Conservation (phyloP, 2,329 filamentous ascomycete genomes). For the Diaporthe citrichinensis region DNA sequence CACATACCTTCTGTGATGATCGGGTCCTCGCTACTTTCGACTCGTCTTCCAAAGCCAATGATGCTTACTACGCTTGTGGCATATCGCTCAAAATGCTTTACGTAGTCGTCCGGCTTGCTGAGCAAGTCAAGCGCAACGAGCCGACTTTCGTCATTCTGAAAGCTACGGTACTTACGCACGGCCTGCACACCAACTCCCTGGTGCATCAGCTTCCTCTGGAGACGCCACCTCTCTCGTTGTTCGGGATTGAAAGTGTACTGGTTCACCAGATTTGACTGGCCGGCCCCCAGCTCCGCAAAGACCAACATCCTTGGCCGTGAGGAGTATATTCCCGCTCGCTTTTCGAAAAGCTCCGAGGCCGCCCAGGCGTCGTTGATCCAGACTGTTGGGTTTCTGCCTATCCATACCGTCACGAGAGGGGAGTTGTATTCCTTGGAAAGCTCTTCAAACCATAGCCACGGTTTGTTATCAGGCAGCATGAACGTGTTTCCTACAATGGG, state of each 20-base stretch:
- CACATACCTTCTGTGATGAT: slow-evolving; percentile 64
- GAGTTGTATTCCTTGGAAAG: slow-evolving; percentile 63
- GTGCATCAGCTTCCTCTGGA: slow-evolving; percentile 66
- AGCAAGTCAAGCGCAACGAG: slow-evolving; percentile 67
- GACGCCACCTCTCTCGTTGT: slow-evolving; percentile 59
- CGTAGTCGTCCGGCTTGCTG: slow-evolving; percentile 59
- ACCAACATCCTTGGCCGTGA: slow-evolving; percentile 64
- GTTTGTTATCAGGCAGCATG: slow-evolving; percentile 66
- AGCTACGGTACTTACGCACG: slow-evolving; percentile 64
- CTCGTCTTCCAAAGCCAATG: slow-evolving; percentile 69
- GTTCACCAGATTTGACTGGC: slow-evolving; percentile 59
- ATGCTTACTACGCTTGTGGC: slow-evolving; percentile 68
- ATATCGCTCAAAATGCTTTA: slow-evolving; percentile 67
- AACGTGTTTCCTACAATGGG: slow-evolving; percentile 71
- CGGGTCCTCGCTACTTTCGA: slow-evolving; percentile 65
- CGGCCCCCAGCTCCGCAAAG: slow-evolving; percentile 61
- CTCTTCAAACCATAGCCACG: slow-evolving; percentile 71
- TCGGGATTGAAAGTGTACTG: slow-evolving; percentile 57
- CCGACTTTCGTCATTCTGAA: slow-evolving; percentile 72
- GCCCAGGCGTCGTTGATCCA: slow-evolving; percentile 65
- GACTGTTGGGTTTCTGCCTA: slow-evolving; percentile 61
- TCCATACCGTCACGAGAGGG: slow-evolving; percentile 69
- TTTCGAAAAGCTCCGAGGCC: slow-evolving; percentile 69
- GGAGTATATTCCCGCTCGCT: slow-evolving; percentile 65
- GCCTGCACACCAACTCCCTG: slow-evolving; percentile 68